Evolutionary conservation across 306 rosid species (phyloP), one percentile per base, ranked within the genome.

Genomic region (Castanea sativa): DNA sequence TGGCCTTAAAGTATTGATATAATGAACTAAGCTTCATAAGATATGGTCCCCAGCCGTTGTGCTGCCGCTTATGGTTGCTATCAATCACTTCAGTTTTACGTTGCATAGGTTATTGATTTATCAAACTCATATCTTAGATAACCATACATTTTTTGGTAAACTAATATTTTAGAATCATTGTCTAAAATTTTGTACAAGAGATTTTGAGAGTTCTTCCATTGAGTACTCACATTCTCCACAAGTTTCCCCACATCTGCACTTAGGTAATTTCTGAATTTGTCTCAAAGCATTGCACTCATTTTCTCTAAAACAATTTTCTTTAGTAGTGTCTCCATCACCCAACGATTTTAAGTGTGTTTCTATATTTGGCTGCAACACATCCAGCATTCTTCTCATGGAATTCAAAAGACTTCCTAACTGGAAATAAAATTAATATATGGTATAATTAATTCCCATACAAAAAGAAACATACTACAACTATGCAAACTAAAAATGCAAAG

Each of bases 211-310:
- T 58, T 58, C 64, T 58, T n/a, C 64, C 64, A 73, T 29, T 41
- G 14, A 18, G n/a, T 82, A 18, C 82, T 80, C 67, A 60, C 81
- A 69, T 83, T 83, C 69, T 79, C 69, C 21, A 73, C 32, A 77
- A 85, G 82, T 67, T 85, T 82, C 65, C 75, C 80, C 25, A 77
- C 85, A 53, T 76, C 18, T 38, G 82, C 83, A 35, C 77, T 80
- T 18, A 65, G 6, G 67, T 78, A 85, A 52, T 45, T 85, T 71
- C 86, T 81, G 38, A 75, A 79, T 64, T 77, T 76, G 68, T 78
- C 38, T 73, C 85, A 73, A 33, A 79, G 76, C 74, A 73, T 51
- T 30, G 77, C 59, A 52, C 53, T 63, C 21, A 25, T 73, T 29
- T 87, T 38, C 81, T 30, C 55, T 75, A 20, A 79, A 79, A 82